Base-by-base conservation (phyloP, 495 filamentous ascomycete genomes). In the Xylaria nigripes region DNA sequence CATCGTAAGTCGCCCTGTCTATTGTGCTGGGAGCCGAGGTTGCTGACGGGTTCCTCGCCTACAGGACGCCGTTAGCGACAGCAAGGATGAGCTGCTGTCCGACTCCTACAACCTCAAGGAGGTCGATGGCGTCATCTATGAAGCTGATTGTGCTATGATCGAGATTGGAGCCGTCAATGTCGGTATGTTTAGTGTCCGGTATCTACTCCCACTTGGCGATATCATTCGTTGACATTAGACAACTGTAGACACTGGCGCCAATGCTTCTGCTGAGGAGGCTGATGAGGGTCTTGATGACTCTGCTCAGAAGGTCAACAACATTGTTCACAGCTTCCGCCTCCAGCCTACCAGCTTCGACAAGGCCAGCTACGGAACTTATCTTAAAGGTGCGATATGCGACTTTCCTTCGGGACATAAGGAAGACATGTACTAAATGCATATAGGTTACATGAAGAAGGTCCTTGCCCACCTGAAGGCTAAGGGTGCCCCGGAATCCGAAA, bases 291-390 rank as follows among this genome's bases (percentile, higher is more conserved):
- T 78, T 34, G 90, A 91, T 21, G 91, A 91, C 51, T 65, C 65
- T 53, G 69, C 72, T 52, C 69, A 86, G 69, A 82, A 82, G 72
- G 94, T 97, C 75, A 94, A 95, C 81, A 91, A 98, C 72, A 81
- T 97, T 60, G 82, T 95, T 69, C 76, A 95, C 77, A 87, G 86
- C 55, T 96, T 96, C 85, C 89, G 89, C 61, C 79, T 96, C 48
- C 78, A 82, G 68, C 77, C 77, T 67, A 88, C 89, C 36, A 72
- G 70, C 41, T 84, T 86, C 73, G 89, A 94, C 78, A 93, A 92
- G 83, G 89, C 93, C 69, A 66, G 66, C 21, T 97, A 92, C 74
- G 77, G 86, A 40, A 48, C 64, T 36, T 84, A 93, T 70, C 77
- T 97, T 50, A 97, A 96, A 80, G 10, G 40, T 25, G 40, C 27